phyloP scores from a whole-genome alignment of 2,329 filamentous ascomycete genomes.

The Emmonsiellopsis sp. region DNA sequence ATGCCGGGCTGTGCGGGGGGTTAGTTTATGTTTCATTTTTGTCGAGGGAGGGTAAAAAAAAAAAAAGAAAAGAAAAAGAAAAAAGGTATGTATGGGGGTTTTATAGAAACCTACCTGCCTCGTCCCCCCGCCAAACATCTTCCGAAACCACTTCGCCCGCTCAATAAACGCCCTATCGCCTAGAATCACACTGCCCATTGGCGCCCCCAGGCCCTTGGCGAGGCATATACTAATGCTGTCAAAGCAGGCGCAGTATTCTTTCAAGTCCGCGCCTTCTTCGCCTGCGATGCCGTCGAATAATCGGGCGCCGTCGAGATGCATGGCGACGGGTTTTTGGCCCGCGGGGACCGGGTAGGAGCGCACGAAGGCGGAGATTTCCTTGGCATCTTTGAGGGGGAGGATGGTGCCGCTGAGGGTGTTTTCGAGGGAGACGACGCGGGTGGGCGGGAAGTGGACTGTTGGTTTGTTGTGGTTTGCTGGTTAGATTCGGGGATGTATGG shows the following conservation, averaged over 20 bases:
- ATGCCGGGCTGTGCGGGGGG: slow-evolving; percentile 17
- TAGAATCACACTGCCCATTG: slow-evolving; percentile 23
- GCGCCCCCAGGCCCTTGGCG: slow-evolving; percentile 24
- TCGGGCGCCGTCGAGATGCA: slow-evolving; percentile 24
- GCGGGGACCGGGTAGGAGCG: slow-evolving; percentile 16
- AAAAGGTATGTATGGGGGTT: not conserved
- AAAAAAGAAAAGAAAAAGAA: not conserved
- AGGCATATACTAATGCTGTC: slow-evolving; percentile 25
- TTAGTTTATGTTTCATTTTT: not conserved
- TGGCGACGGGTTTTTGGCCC: slow-evolving; percentile 17
- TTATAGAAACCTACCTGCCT: slow-evolving; percentile 15
- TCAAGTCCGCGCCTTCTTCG: slow-evolving; percentile 13
- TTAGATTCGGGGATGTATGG: not conserved
- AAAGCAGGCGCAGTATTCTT: slow-evolving; percentile 23
- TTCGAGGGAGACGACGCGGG: slow-evolving; percentile 21
- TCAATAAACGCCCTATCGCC: slow-evolving; percentile 19
- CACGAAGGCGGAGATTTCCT: slow-evolving; percentile 20
- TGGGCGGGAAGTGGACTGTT: slow-evolving; percentile 21
- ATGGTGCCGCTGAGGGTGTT: slow-evolving; percentile 21
- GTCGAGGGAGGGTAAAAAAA: too few relatives aligned
- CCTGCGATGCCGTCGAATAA: slow-evolving; percentile 21
- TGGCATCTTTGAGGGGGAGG: slow-evolving; percentile 19
- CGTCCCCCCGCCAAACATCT: slow-evolving; percentile 25
- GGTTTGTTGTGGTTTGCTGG: not conserved
- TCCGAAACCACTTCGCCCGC: slow-evolving; percentile 21